Evolutionary conservation across 108 stramenopile species (phyloP), one percentile per base, ranked within the genome.

Genomic region (Skeletonema costatum): DNA sequence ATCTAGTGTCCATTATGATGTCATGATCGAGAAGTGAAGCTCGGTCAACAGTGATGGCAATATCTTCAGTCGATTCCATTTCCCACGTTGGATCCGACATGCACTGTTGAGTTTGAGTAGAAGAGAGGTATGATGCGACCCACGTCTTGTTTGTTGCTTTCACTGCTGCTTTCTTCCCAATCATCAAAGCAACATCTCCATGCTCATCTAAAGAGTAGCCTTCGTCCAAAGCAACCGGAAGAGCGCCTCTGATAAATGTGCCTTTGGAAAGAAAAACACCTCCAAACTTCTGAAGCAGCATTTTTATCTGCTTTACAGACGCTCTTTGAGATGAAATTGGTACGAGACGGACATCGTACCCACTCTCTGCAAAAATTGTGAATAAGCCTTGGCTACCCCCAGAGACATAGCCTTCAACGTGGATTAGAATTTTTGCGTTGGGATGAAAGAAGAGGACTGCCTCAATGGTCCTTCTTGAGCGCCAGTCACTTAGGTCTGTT

Each of bases 131-230:
- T 0, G 41, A 36, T 17, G 41, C 4, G 6, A 19, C 1, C 51
- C 51, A 53, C 21, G 0, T 53, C 5, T 16, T 53, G 0, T 19
- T 4, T 17, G 19, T 8, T 38, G 32, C 21, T 1, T 7, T 8
- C 35, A 21, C n/a, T 64, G 14, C 0, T 8, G 6, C 63, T 38
- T 48, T 48, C n/a, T 38, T 38, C 5, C 41, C 21, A 46, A 48
- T 64, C 63, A 48, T 46, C 44, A 48, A 17, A 64, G 44, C n/a
- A 46, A 38, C 44, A 64, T 64, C 17, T 46, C 41, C 44, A 38
- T 48, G 17, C 41, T 48, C 63, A 33, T 46, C 63, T 46, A 38
- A 17, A 8, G 19, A 64, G 63, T 64, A 46, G 4, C 44, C 63
- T 36, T 64, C 63, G n/a, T 48, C 17, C 32, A 64, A 64, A 38